Percentiles rank a stretch among this genome's conserved stretches.
These are phyloP conservation scores for Protea cynaroides DNA, from an alignment of 164 flowering plant species.

Conservation along the genomic window DNA sequence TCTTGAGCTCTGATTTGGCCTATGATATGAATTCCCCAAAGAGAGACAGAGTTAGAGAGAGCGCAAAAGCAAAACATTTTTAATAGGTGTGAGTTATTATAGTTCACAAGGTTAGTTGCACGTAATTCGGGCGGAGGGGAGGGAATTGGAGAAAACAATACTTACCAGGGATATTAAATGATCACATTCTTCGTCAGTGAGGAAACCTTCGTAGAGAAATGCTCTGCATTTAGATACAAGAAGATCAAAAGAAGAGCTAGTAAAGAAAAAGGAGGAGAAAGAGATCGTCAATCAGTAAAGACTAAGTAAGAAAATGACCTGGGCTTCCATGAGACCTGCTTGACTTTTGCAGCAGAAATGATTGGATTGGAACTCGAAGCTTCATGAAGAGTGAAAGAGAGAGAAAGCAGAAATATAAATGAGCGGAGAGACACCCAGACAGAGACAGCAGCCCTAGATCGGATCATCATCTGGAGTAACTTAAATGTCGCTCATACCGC, in stretches of 20 bases:
- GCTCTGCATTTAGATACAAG: slow-evolving; percentile 47
- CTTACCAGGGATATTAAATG: slow-evolving; percentile 86
- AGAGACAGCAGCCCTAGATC: slow-evolving; percentile 5
- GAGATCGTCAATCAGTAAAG: not conserved
- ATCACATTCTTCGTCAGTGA: slow-evolving; percentile 85
- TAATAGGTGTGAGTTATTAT: too few relatives aligned
- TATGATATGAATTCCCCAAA: slow-evolving; percentile 12
- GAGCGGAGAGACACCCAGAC: slow-evolving; percentile 2
- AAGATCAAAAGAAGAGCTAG: not conserved
- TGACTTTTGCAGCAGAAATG: slow-evolving; percentile 56
- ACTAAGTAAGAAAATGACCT: slow-evolving; percentile 36
- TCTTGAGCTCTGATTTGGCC: slow-evolving; percentile 89
- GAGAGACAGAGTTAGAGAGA: not conserved
- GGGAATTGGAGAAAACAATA: not conserved
- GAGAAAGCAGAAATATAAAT: slow-evolving; percentile 17
- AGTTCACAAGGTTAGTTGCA: too few relatives aligned
- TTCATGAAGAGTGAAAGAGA: slow-evolving; percentile 11
- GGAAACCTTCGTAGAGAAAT: slow-evolving; percentile 83
- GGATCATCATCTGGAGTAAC: slow-evolving; percentile 5
- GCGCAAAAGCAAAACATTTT: too few relatives aligned
- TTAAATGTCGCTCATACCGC: too few relatives aligned
- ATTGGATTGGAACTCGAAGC: slow-evolving; percentile 18
- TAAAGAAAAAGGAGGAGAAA: not conserved
- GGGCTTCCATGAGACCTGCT: slow-evolving; percentile 83
- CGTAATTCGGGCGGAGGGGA: not conserved